These are phyloP conservation scores for Periconia sp. DNA, from an alignment of 2,329 filamentous ascomycete genomes.

Conservation along the genomic window DNA sequence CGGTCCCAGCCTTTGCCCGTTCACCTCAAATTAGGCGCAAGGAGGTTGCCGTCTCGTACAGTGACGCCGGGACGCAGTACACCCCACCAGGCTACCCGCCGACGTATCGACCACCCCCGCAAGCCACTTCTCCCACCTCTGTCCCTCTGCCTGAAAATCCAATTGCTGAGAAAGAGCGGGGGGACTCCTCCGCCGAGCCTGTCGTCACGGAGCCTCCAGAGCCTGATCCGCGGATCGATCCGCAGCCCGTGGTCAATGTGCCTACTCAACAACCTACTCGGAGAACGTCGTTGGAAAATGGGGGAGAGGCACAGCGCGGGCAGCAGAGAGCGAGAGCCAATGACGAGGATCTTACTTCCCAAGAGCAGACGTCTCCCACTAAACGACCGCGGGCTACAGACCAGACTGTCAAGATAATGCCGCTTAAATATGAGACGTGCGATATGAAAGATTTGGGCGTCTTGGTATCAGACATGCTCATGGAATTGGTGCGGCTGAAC, in stretches of 20 bases:
- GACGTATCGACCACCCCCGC: slow-evolving; percentile 41
- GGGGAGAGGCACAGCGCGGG: slow-evolving; percentile 15
- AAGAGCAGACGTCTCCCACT: slow-evolving; percentile 29
- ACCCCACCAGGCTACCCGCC: slow-evolving; percentile 56
- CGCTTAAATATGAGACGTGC: slow-evolving; percentile 80
- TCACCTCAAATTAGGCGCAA: slow-evolving; percentile 38
- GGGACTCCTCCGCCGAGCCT: slow-evolving; percentile 39
- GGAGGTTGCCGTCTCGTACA: slow-evolving; percentile 50
- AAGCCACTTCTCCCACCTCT: slow-evolving; percentile 10
- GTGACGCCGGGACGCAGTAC: slow-evolving; percentile 62
- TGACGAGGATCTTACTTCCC: slow-evolving; percentile 21
- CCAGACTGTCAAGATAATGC: slow-evolving; percentile 63
- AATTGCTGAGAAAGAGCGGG: slow-evolving; percentile 32
- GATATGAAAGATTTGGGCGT: slow-evolving; percentile 85
- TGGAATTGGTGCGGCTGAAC: slow-evolving; percentile 92
- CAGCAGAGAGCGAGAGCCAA: slow-evolving; percentile 19
- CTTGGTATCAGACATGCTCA: slow-evolving; percentile 92
- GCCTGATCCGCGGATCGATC: slow-evolving; percentile 42
- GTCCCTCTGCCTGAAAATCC: slow-evolving; percentile 16
- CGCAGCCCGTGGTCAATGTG: slow-evolving; percentile 33
- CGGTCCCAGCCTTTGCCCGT: slow-evolving; percentile 24
- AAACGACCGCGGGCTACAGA: slow-evolving; percentile 44
- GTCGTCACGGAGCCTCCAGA: slow-evolving; percentile 43
- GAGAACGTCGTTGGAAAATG: neutral
- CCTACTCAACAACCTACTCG: slow-evolving; percentile 22